Evolutionary conservation across 2,329 filamentous ascomycete species (phyloP).

Genomic region (Hymenoscyphus fructigenus): DNA sequence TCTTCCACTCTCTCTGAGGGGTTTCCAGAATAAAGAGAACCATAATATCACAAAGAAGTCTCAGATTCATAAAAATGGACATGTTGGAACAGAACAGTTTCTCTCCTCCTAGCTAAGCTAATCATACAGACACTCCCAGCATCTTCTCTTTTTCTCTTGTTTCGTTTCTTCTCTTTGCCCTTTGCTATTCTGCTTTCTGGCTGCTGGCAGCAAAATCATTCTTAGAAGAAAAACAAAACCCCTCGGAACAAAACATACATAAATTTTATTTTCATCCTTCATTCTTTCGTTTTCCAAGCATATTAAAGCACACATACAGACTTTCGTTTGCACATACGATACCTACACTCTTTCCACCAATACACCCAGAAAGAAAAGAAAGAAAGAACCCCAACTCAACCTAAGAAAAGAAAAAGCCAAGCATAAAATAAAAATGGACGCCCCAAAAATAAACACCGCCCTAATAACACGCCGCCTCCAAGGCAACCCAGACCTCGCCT

Average conservation of each 20-base stretch:
- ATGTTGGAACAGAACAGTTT: constrained; percentile 1
- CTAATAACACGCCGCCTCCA: constrained; percentile 18
- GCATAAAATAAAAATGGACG: neutral
- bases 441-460: neutral
- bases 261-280: neutral
- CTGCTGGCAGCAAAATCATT: constrained; percentile 6
- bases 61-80: constrained; percentile 15
- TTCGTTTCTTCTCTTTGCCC: constrained; percentile 5
- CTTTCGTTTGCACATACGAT: too few relatives aligned
- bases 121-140: constrained; percentile 14
- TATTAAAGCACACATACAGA: too few relatives aligned
- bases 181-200: neutral
- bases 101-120: neutral
- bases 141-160: constrained; percentile 11
- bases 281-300: neutral
- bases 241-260: neutral
- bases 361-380: neutral
- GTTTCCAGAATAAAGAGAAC: constrained; percentile 6
- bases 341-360: neutral
- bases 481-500: constrained; percentile 51
- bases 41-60: constrained; percentile 11
- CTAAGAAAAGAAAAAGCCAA: neutral
- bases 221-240: constrained; percentile 5
- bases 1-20: neutral
- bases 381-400: neutral